Evolutionary conservation across 345 rosid species (phyloP), one percentile per base, ranked within the genome.

Genomic region (Ceriops tagal): DNA sequence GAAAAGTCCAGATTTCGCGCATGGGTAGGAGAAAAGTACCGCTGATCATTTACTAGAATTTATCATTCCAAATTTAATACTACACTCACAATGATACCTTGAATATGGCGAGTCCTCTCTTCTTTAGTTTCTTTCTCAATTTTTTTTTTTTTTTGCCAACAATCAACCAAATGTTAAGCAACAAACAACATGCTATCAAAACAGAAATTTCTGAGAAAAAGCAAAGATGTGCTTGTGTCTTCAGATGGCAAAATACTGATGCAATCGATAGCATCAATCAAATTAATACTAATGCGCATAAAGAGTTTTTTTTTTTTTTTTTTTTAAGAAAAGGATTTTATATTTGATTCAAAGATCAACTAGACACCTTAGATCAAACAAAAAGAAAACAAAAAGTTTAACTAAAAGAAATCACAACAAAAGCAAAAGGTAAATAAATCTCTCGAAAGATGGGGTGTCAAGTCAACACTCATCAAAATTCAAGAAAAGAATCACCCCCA

Each of bases 281-380:
- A 43, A 43, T 43, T 43, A 5, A 5, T 22, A 22, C 15, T 18
- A 0, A 18, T 56, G n/a, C 26, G 35, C 28, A 22, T 11, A 59
- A 20, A 24, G 24, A 24, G 24, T 24, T 24, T 24, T 24, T 24
- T 24, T 0, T 24, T 24, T 0, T 24, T 24, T 24, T 24, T 24
- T 24, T 24, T 24, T 24, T 0, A 24, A 24, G 26, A 24, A 24
- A 73, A 66, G 16, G 20, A 16, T 53, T 55, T 52, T 5, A 53
- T 26, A 20, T 51, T 66, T 35, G 20, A 56, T 52, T 35, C 61
- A 21, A 67, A 53, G 61, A 71, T 55, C 46, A 8, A 52, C 34
- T 27, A 51, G 16, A 57, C 2, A 5, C 1, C 49, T 35, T 35
- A 66, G 32, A 66, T 60, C 66, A 52, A 18, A 46, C 59, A 43